Base-by-base conservation (phyloP, 2,329 filamentous ascomycete genomes). In the Penicillium sp. region DNA sequence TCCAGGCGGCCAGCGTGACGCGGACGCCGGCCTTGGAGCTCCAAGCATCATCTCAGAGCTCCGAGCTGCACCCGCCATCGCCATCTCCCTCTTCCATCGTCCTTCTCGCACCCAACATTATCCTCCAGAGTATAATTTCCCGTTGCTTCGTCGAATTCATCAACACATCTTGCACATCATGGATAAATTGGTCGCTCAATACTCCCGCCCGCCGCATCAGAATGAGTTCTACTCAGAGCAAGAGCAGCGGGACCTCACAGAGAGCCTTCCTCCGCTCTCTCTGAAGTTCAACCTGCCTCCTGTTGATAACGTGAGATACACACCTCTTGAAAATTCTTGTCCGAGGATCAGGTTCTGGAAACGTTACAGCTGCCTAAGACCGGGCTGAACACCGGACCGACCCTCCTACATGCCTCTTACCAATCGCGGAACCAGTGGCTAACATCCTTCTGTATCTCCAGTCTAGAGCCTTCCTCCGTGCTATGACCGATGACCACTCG, bases 241-340 rank as follows among this genome's bases (percentile, higher is more conserved):
- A 66, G 83, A 88, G 61, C 79, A 88, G 65, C 79, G 87, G 69
- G 84, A 90, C 64, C 77, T 87, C 66, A 75, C 76, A 64, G 82
- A 88, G 65, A 77, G 81, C 61, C 76, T 82, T 58, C 85, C 88
- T 64, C 82, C 83, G 61, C 78, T 95, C 61, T 91, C 88, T 46
- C 82, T 95, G 69, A 94, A 90, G 74, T 98, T 98, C 74, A 87
- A 88, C 63, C 85, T 98, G 73, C 93, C 93, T 50, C 91, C 93
- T 46, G 82, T 97, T 71, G 84, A 88, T 62, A 87, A 94, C 73
- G 89, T 95, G 76, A 65, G 83, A n/a, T n/a, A n/a, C n/a, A n/a
- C n/a, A n/a, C n/a, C n/a, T n/a, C n/a, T n/a, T n/a, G n/a, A n/a
- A n/a, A n/a, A n/a, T n/a, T 72, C 49, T 34, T 40, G 41, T n/a